A percentile compares a stretch with the other conserved stretches of the same genome.
Conservation (phyloP, 2,329 filamentous ascomycete genomes). For the Emergomyces africanus region DNA sequence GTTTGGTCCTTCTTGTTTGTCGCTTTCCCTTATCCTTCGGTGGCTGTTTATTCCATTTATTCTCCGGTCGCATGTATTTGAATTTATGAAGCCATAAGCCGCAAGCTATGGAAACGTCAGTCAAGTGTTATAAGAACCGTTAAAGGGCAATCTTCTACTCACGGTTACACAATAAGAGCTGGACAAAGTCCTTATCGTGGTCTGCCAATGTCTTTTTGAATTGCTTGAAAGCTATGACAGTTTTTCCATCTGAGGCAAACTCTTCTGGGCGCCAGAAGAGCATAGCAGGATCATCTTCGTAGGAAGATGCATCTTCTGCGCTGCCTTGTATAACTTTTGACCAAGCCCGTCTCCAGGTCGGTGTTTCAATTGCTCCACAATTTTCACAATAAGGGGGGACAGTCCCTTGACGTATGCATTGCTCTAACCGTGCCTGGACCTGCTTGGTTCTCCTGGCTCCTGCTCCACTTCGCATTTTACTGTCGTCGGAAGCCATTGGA, state of each 20-base stretch:
- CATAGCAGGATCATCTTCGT: slow-evolving; percentile 58
- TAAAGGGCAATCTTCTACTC: slow-evolving; percentile 28
- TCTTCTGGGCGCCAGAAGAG: slow-evolving; percentile 60
- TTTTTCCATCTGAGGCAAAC: slow-evolving; percentile 47
- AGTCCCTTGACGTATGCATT: slow-evolving; percentile 59
- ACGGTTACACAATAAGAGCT: slow-evolving; percentile 79
- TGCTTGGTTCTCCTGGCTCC: slow-evolving; percentile 54
- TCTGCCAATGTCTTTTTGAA: slow-evolving; percentile 60
- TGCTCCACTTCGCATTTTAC: slow-evolving; percentile 33
- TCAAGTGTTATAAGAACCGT: slow-evolving; percentile 9
- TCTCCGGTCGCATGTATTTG: slow-evolving; percentile 66
- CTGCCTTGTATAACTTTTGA: slow-evolving; percentile 60
- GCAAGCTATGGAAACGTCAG: slow-evolving; percentile 47
- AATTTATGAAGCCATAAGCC: slow-evolving; percentile 91
- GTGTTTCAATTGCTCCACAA: slow-evolving; percentile 89
- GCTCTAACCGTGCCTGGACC: slow-evolving; percentile 43
- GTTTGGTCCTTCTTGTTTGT: slow-evolving; percentile 22
- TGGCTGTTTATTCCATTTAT: slow-evolving; percentile 64
- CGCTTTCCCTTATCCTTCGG: slow-evolving; percentile 30
- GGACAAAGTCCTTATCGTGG: slow-evolving; percentile 58
- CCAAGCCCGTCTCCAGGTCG: slow-evolving; percentile 91
- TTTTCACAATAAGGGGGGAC: slow-evolving; percentile 84
- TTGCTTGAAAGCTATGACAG: slow-evolving; percentile 51
- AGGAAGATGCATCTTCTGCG: slow-evolving; percentile 57
- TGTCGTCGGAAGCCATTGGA: slow-evolving; percentile 20